Evolutionary conservation across 352 stramenopile genomes (phyloP), one percentile per base, ranked within the genome.

Genomic region (Pythium myriotylum): DNA sequence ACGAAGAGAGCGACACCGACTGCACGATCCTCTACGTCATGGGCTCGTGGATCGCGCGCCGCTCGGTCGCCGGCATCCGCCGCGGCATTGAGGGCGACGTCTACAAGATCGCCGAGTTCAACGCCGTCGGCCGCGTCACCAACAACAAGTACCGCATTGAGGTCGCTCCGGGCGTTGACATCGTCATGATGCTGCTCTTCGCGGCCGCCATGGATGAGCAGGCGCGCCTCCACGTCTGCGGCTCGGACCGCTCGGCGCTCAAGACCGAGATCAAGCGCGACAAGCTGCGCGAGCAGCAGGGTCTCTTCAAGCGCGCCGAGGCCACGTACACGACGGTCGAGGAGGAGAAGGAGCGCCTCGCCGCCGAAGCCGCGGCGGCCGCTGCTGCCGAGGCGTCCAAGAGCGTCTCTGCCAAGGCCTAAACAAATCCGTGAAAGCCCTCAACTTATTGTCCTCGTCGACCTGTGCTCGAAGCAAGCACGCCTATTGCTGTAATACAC

Each of bases 171-270:
- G 54, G 54, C 20, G 54, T 61, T 12, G 54, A 61, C 42, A 61
- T 61, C 19, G 54, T 43, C 7, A 46, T 61, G 23, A 40, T 53
- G 26, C 19, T 61, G 26, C 40, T 61, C 3, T 53, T 61, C 29
- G 54, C 54, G 2, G 54, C 54, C 2, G 54, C 54, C 16, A 61
- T 61, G 54, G 54, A 61, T 20, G 54, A 61, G 32, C 54, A 61
- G 42, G 46, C 29, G 16, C 52, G 52, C 8, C 19, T 51, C 17
- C 52, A 59, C 41, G 20, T 48, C 6, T 26, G 23, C 52, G 20
- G 39, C 16, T 42, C 52, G 4, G 52, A 59, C 39, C 52, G 52
- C 19, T 41, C 52, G 41, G 52, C 52, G 39, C 37, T 59, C 5
- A 37, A 52, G 23, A 42, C 37, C 23, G 52, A 59, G 37, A 20